Conservation (phyloP, 2,329 filamentous ascomycete genomes). For the Aspergillus tamarii region DNA sequence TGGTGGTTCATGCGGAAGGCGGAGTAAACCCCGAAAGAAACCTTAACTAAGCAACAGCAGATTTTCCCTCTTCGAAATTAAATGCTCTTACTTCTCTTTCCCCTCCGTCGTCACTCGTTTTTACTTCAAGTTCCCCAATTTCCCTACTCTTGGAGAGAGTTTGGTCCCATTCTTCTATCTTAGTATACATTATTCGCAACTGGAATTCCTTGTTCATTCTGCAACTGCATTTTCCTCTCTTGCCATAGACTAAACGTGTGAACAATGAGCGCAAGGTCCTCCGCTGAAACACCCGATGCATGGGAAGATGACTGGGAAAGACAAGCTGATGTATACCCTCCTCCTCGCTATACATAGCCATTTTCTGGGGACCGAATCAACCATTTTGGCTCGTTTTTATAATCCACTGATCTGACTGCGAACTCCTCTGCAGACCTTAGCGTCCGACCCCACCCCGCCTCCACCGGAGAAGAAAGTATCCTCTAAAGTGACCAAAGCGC, state of each 20-base stretch:
- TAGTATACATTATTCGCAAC: background rate
- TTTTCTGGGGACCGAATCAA: background rate
- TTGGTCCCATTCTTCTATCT: background rate
- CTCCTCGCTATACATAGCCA: background rate
- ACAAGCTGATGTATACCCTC: conserved; percentile 66
- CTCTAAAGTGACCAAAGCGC: conserved; percentile 68
- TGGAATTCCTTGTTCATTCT: background rate
- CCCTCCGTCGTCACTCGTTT: conserved; percentile 8
- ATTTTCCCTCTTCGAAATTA: conserved; percentile 12
- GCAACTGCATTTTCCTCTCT: background rate
- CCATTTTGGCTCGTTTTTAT: background rate
- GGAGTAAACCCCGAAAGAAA: background rate
- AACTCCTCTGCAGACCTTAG: conserved; percentile 41
- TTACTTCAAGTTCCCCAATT: background rate
- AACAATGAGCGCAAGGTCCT: conserved; percentile 50
- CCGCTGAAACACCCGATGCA: conserved; percentile 66
- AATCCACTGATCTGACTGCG: background rate
- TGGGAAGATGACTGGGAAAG: conserved; percentile 94
- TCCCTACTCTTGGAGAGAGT: background rate
- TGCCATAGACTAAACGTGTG: background rate
- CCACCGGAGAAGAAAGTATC: conserved; percentile 48
- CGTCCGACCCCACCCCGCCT: conserved; percentile 42
- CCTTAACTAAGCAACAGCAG: conserved; percentile 12
- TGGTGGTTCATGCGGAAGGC: conserved; percentile 1
- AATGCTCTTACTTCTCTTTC: conserved; percentile 9